A percentile compares a stretch with the other conserved stretches of the same genome.
Evolutionary conservation across 108 stramenopile species (phyloP).

Genomic region (Nannochloropsis oceanica): DNA sequence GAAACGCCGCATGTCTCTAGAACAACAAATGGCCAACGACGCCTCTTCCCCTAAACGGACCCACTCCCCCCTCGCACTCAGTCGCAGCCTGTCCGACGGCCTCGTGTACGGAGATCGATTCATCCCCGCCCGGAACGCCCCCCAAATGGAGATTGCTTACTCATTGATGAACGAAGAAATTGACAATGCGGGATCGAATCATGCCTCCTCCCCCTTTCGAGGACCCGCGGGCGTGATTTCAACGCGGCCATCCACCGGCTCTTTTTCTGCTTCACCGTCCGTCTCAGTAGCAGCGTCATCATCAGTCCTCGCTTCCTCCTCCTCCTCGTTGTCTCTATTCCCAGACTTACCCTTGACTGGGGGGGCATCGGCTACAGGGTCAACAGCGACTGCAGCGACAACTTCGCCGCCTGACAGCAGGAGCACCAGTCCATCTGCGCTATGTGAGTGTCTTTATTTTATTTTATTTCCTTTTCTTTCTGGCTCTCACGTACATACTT

Average conservation of each 20-base stretch:
- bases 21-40: not conserved
- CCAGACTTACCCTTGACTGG: too few species aligned
- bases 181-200: not conserved
- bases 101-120: not conserved
- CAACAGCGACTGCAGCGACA: too few species aligned
- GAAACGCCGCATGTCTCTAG: not conserved
- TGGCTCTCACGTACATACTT: too few species aligned
- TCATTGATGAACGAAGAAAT: not conserved
- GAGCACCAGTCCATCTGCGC: too few species aligned
- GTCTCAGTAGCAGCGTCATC: not conserved
- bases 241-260: not conserved
- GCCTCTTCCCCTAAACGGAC: not conserved
- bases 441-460: too few species aligned
- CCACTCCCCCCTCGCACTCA: not conserved
- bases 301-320: not conserved
- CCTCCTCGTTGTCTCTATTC: not conserved
- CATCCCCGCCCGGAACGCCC: not conserved
- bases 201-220: not conserved
- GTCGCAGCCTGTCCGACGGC: not conserved
- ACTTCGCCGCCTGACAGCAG: too few species aligned
- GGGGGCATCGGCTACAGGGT: too few species aligned
- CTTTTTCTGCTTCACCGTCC: not conserved
- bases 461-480: too few species aligned
- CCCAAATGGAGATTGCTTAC: not conserved
- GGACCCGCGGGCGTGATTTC: not conserved